Conservation (phyloP, 116 monocot species). For the Posidonia oceanica region DNA sequence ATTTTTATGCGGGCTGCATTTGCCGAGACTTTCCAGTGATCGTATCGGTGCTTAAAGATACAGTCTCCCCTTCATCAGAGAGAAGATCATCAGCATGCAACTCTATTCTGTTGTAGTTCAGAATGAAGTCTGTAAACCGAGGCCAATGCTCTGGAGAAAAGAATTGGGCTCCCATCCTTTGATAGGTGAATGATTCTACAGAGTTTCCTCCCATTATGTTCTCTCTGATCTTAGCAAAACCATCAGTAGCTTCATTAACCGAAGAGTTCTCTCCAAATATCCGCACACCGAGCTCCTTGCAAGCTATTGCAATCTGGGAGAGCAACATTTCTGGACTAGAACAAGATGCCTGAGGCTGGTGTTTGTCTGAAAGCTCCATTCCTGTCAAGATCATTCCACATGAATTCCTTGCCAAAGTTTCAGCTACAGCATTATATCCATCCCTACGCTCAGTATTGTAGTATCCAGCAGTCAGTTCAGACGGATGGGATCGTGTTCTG, state of each 20-base stretch:
- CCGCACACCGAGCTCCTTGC: conserved; percentile 34
- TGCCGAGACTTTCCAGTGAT: background rate
- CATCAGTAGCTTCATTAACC: background rate
- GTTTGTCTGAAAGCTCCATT: conserved; percentile 31
- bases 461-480: conserved; percentile 47
- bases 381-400: conserved; percentile 35
- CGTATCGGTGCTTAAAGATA: background rate
- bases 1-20: conserved; percentile 6
- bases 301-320: conserved; percentile 34
- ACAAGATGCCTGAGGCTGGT: conserved; percentile 12
- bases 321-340: conserved; percentile 41
- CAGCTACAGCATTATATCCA: conserved; percentile 39
- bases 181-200: conserved; percentile 34
- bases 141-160: conserved; percentile 84
- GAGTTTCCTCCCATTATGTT: conserved; percentile 7
- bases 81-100: conserved; percentile 13
- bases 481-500: conserved; percentile 27
- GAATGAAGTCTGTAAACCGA: conserved; percentile 42
- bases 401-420: conserved; percentile 29
- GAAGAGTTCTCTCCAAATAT: conserved; percentile 57
- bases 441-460: conserved; percentile 26
- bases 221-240: conserved; percentile 32
- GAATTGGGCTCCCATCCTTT: conserved; percentile 68
- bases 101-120: conserved; percentile 12
- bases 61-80: background rate